phyloP scores from a whole-genome alignment of 2,329 filamentous ascomycete genomes.

The Hyphodiscus sp. region DNA sequence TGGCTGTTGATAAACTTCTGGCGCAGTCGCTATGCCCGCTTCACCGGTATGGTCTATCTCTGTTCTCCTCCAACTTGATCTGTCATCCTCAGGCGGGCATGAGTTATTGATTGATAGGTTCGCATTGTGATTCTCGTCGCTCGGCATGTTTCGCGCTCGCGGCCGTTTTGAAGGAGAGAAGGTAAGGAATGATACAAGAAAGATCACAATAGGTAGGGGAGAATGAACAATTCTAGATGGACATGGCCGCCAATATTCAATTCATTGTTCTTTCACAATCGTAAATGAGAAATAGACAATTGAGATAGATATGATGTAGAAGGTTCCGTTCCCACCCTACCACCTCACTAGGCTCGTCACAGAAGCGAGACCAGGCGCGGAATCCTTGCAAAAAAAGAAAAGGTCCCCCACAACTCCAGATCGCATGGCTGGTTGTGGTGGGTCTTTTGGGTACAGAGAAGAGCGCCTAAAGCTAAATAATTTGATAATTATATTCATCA shows the following conservation, averaged over 20 bases:
- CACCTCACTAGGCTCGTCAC: no score
- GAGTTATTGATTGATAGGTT: slow-evolving; percentile 29
- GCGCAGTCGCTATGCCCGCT: slow-evolving; percentile 21
- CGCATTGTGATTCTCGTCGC: slow-evolving; percentile 19
- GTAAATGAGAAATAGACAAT: slow-evolving; percentile 10
- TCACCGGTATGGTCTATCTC: slow-evolving; percentile 29
- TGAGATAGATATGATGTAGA: slow-evolving; percentile 1
- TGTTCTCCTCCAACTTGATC: slow-evolving; percentile 29
- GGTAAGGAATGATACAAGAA: slow-evolving; percentile 26
- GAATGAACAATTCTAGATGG: slow-evolving; percentile 21
- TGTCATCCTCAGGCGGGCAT: slow-evolving; percentile 38
- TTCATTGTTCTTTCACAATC: slow-evolving; percentile 7
- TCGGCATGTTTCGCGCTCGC: slow-evolving; percentile 24
- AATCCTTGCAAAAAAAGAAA: no score
- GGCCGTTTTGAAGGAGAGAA: slow-evolving; percentile 20
- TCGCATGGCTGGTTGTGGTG: no score
- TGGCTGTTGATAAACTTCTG: slow-evolving; percentile 26
- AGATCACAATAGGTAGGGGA: slow-evolving; percentile 16
- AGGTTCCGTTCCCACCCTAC: background rate
- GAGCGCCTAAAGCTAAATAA: background rate
- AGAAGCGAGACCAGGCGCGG: background rate
- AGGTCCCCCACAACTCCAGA: no score
- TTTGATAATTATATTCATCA: background rate
- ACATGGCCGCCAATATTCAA: slow-evolving; percentile 17
- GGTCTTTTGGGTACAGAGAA: background rate